These are phyloP conservation scores for Neofusicoccum ribis DNA, from an alignment of 2,329 filamentous ascomycete species.

Conservation along the genomic window DNA sequence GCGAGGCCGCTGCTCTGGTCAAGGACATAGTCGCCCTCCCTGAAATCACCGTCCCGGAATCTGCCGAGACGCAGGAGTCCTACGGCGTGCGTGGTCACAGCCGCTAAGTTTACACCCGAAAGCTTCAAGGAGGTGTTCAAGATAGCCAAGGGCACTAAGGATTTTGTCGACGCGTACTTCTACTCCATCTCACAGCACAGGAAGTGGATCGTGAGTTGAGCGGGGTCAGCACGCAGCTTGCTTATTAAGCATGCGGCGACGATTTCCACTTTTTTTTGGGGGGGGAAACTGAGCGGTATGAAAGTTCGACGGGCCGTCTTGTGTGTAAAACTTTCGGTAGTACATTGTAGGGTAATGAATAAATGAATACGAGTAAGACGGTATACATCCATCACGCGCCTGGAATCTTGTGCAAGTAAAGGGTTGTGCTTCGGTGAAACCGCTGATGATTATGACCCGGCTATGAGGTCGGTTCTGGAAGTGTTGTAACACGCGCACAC, in stretches of 20 bases:
- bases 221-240: constrained; percentile 65
- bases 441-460: no score
- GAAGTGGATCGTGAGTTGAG: constrained; percentile 74
- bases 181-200: constrained; percentile 70
- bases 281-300: no score
- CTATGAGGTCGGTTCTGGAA: no score
- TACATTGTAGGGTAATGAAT: no score
- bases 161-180: constrained; percentile 71
- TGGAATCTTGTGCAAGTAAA: no score
- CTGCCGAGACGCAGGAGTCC: constrained; percentile 59
- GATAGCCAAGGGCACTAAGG: constrained; percentile 66
- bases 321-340: no score
- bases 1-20: constrained; percentile 68
- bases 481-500: no score
- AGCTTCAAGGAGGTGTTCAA: constrained; percentile 62
- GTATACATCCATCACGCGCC: no score
- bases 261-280: no score
- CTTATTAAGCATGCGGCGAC: constrained; percentile 55
- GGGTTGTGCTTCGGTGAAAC: no score
- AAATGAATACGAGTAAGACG: neutral
- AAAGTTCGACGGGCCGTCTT: no score
- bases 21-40: constrained; percentile 48
- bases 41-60: constrained; percentile 51
- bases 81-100: constrained; percentile 79
- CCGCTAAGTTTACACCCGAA: constrained; percentile 54